Evolutionary conservation across 768 basidiomycete genomes (phyloP), one percentile per base, ranked within the genome.

Genomic region (Collybiopsis confluens): DNA sequence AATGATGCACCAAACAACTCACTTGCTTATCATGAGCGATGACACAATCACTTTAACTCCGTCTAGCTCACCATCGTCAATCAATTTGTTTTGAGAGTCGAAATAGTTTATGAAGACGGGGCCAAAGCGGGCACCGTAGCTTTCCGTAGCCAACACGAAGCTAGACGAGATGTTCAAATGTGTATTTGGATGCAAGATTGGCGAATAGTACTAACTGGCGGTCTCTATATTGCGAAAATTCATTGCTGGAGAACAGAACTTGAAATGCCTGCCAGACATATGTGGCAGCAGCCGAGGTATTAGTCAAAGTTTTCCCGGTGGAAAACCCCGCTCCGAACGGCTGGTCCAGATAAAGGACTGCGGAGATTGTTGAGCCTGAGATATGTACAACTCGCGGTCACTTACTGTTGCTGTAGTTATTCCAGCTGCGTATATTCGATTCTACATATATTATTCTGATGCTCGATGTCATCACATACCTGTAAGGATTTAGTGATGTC

Each of bases 321-420:
- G 76, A 79, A 59, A 75, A 77, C 2, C 77, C 77, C 0, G 74
- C 67, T 0, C 73, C 73, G 18, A 78, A 70, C 9, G 77, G 77
- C 52, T 78, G 75, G 59, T 79, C 77, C 30, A 79, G 74, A 56
- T 77, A 79, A 30, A 79, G 69, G 53, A 80, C 77, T 78, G 37
- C 7, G 16, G 3, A 9, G n/a, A 48, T 23, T 28, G n/a, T 43
- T 43, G 9, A 48, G 46, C 15, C 11, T 35, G 9, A 35, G 27
- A 13, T 1, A n/a, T 3, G 8, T 16, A n/a, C 11, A 2, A 11
- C 7, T 4, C n/a, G 46, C 6, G n/a, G 4, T 6, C 16, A 52
- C 70, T 13, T 54, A 78, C 77, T 70, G 45, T 80, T 78, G 64
- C 70, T 77, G 45, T 72, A 59, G 45, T 72, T 76, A 56, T 77